Conservation (phyloP, 306 rosid genomes). For the Castanea sativa region DNA sequence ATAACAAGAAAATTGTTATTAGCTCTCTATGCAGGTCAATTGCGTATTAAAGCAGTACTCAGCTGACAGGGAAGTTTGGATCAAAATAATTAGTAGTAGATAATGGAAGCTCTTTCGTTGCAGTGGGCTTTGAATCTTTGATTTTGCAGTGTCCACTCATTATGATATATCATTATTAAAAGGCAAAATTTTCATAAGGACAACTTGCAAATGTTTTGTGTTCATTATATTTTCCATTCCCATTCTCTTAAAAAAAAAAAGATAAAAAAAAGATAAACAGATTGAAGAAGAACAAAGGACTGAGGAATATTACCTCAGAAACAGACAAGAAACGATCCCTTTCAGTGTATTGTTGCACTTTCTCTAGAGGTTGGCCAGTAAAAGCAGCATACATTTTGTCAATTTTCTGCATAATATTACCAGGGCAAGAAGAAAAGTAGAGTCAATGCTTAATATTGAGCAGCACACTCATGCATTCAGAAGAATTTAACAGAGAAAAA, state of each 20-base stretch:
- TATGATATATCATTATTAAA: neutral
- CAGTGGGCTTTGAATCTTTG: neutral
- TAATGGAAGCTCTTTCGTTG: neutral
- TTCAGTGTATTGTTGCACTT: constrained; percentile 86
- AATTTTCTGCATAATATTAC: constrained; percentile 62
- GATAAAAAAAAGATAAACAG: neutral
- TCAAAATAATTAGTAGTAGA: neutral
- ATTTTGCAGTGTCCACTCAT: neutral
- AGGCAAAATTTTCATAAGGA: neutral
- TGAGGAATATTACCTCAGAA: constrained; percentile 61
- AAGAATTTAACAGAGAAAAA: constrained; percentile 8
- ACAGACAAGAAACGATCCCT: constrained; percentile 87
- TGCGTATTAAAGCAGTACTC: neutral
- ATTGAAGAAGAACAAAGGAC: neutral
- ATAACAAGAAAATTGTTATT: neutral
- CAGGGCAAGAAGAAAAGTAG: constrained; percentile 14
- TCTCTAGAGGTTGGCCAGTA: constrained; percentile 85
- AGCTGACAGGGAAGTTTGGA: neutral
- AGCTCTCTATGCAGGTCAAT: neutral
- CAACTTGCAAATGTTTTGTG: neutral
- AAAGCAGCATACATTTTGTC: constrained; percentile 86
- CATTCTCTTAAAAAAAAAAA: neutral
- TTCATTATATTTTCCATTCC: neutral
- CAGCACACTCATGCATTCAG: neutral
- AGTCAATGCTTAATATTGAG: constrained; percentile 6